Evolutionary conservation across 2,329 filamentous ascomycete genomes (phyloP).

Genomic region (Metarhizium sp.): DNA sequence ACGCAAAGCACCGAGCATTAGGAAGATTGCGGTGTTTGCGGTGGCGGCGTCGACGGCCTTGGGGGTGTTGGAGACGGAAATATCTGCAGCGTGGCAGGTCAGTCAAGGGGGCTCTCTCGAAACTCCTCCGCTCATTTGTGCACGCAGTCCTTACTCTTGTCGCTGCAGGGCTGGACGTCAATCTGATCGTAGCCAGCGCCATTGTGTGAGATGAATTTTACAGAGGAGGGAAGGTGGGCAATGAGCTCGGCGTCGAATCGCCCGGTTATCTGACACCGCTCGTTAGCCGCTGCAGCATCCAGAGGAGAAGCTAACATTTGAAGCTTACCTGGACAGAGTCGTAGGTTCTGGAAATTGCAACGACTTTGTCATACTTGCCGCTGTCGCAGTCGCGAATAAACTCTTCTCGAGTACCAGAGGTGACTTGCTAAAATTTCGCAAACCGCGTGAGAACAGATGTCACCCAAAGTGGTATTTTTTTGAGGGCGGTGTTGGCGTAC

Average conservation of each 20-base stretch:
- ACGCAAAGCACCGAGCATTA: constrained; percentile 60
- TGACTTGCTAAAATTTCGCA: constrained; percentile 7
- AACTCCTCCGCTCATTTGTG: background rate
- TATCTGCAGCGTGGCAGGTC: constrained; percentile 12
- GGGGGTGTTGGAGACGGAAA: constrained; percentile 60
- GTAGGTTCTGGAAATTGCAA: constrained; percentile 51
- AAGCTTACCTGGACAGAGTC: constrained; percentile 8
- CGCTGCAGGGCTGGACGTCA: constrained; percentile 52
- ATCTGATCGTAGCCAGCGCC: constrained; percentile 59
- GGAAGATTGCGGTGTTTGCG: constrained; percentile 60
- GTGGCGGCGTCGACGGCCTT: constrained; percentile 61
- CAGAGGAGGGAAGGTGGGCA: constrained; percentile 27
- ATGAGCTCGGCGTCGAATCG: constrained; percentile 53
- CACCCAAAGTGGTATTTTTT: background rate
- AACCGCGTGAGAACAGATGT: background rate
- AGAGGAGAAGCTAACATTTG: background rate
- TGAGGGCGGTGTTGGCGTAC: background rate
- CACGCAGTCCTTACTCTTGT: constrained; percentile 4
- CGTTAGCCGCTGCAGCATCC: background rate
- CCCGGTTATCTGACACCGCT: constrained; percentile 41
- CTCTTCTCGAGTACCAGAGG: constrained; percentile 8
- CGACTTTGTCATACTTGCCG: constrained; percentile 46
- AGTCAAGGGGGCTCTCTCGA: background rate
- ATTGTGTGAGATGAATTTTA: constrained; percentile 34
- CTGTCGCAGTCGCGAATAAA: constrained; percentile 38